Evolutionary conservation across 2,329 filamentous ascomycete species (phyloP), one percentile per base, ranked within the genome.

Genomic region (Claviceps pazoutovae): DNA sequence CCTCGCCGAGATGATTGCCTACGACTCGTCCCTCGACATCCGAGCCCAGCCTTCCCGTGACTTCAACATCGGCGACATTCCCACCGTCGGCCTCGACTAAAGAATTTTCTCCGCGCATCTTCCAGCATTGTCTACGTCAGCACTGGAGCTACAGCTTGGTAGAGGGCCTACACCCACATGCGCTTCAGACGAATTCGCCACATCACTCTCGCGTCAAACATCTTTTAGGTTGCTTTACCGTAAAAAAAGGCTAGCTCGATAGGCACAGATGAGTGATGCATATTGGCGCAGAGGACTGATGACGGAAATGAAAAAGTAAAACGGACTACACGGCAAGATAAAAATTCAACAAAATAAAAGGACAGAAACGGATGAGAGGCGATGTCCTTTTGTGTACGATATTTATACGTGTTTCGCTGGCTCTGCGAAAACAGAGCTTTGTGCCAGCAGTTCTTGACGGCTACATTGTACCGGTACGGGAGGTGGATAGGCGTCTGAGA

Each of bases 1-100:
- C 61, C 82, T 98, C 56, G 93, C 93, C 59, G 88, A 96, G 73
- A 96, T 98, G 88, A 95, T 98, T 64, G 91, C 90, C 57, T 82
- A 90, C 68, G 93, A 97, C 72, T 80, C 84, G 56, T 81, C 74
- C 57, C 73, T 88, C 59, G 79, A 83, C 59, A 75, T 87, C 56
- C 79, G 71, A 53, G 58, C 68, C 50, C 64, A 62, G 53, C 61
- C 66, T 50, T 56, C 64, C 52, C 57, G 60, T 34, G 66, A 65
- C 55, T 66, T 71, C 57, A 72, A 72, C 66, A 63, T 74, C 52
- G 64, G 66, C 55, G 72, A 74, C 53, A 70, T 76, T 50, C 74
- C 74, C 55, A 72, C 64, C 58, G 74, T 75, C 51, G 74, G 75
- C 56, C 71, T 80, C 54, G 76, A 79, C 65, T 79, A 79, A 63